Evolutionary conservation across 2,329 filamentous ascomycete genomes (phyloP), one percentile per base, ranked within the genome.

Genomic region (Talaromyces pinophilus): DNA sequence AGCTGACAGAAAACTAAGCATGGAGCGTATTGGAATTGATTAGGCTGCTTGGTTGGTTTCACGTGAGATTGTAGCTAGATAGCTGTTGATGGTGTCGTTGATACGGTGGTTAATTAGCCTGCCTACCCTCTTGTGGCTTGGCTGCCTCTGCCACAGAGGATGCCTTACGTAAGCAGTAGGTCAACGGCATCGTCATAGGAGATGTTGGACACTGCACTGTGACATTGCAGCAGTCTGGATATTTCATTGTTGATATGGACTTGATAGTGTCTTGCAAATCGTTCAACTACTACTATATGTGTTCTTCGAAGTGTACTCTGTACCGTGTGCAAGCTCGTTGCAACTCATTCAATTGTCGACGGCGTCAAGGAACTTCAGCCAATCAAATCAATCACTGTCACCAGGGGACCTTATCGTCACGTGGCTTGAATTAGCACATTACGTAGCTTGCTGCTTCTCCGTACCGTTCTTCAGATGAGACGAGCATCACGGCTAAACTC

Each of bases 121-220:
- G 46, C 42, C 42, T 33, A 22, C 59, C 40, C 60, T 38, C 28
- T 28, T 19, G 61, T 63, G 61, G 46, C 59, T 62, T 52, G 33
- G 54, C 61, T 30, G 42, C 42, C 33, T 13, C 28, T 61, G 42
- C 40, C 40, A 17, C 42, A 33, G 48, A 55, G 28, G 25, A 28
- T 25, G 35, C 35, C 4, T 63, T 63, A 63, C 48, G 25, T 63
- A 63, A 63, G 28, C 61, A 55, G 35, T 10, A 50, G 60, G 30
- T 52, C 48, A n/a, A 11, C 15, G 59, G 28, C 59, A 33, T 60
- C n/a, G 3, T 22, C 28, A 61, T 40, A 13, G 33, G 5, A 33
- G 25, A 35, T 5, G 10, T 50, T 17, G 11, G 15, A 52, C 25
- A n/a, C n/a, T 33, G 28, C 50, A 28, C 28, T n/a, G 25, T 50